Evolutionary conservation across 306 rosid genomes (phyloP), one percentile per base, ranked within the genome.

Genomic region (Gleditsia sinensis): DNA sequence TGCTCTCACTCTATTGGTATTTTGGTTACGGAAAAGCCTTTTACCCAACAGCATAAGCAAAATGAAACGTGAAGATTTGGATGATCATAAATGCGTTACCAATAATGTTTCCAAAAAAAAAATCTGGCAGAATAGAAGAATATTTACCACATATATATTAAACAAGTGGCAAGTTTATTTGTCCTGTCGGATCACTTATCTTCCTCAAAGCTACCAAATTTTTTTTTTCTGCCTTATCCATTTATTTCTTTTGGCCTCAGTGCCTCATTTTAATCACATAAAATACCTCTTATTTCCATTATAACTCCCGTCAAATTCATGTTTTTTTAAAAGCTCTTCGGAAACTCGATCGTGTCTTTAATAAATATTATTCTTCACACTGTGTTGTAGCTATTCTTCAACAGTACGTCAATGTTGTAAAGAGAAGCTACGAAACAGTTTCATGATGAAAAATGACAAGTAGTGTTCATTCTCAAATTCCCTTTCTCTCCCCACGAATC

Each of bases 111-210:
- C 9, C 7, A 40, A 63, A 53, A n/a, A n/a, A n/a, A n/a, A n/a
- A n/a, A n/a, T n/a, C n/a, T 14, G 13, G 14, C 7, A n/a, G n/a
- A n/a, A n/a, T n/a, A n/a, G n/a, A 21, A 30, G 11, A 23, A 21
- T 67, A 0, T n/a, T 17, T 51, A 62, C 77, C 77, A 45, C 77
- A 72, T 17, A 32, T 45, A 40, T 11, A 12, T 13, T 28, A 16
- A n/a, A n/a, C n/a, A n/a, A n/a, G n/a, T n/a, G n/a, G n/a, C n/a
- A n/a, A n/a, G n/a, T n/a, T n/a, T n/a, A 40, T 11, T 57, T 60
- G 56, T 42, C 56, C 67, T 46, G 67, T 58, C 57, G 42, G 24
- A n/a, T 3, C 25, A 65, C 37, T 63, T 27, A 63, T 21, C 33
- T 34, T 69, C 51, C 37, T 13, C 33, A 37, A 53, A 17, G n/a